Evolutionary conservation across 306 rosid genomes (phyloP).

Genomic region (Oemleria cerasiformis): DNA sequence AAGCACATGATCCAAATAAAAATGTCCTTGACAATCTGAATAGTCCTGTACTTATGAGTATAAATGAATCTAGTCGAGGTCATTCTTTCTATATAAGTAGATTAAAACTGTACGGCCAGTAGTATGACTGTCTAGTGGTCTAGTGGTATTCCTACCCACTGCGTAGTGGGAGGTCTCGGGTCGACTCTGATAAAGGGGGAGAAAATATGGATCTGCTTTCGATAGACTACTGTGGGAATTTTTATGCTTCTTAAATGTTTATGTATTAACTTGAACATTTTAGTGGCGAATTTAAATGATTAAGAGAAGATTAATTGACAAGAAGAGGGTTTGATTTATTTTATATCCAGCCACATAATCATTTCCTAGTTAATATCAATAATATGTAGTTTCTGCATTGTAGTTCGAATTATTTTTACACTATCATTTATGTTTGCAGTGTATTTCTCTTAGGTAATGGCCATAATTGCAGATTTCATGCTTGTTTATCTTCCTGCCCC

Average conservation of each 20-base stretch:
- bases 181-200: too few relatives aligned
- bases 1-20: neutral
- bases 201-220: neutral
- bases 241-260: neutral
- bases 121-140: too few relatives aligned
- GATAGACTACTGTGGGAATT: neutral
- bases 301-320: neutral
- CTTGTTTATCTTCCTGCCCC: conserved; percentile 93
- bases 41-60: neutral
- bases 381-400: neutral
- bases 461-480: conserved; percentile 95
- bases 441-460: conserved; percentile 65
- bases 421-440: neutral
- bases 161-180: too few relatives aligned
- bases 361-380: neutral
- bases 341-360: neutral
- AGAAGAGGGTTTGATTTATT: neutral
- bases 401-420: neutral
- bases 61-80: neutral
- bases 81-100: neutral
- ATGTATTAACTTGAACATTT: neutral
- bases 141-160: too few relatives aligned
- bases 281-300: neutral
- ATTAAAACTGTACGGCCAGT: neutral
- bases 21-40: neutral